Evolutionary conservation across 768 basidiomycete species (phyloP).

Genomic region (Calvatia gigantea): DNA sequence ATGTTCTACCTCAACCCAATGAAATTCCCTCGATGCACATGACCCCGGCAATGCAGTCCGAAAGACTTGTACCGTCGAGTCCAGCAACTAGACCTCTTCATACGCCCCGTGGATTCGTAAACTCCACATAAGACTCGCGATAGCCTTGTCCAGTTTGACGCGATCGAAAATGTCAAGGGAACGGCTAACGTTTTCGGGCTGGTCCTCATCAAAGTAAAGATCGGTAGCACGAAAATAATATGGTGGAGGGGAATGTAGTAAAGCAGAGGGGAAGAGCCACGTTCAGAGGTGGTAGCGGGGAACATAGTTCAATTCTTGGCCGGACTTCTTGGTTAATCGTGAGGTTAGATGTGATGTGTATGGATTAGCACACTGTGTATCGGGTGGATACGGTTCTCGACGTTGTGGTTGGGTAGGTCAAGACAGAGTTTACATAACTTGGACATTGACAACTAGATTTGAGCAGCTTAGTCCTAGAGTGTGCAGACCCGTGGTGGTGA

Average conservation of each 20-base stretch:
- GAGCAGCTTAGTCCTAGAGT: background rate
- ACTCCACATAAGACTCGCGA: constrained; percentile 56
- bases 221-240: constrained; percentile 67
- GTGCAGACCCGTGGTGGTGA: background rate
- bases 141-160: constrained; percentile 57
- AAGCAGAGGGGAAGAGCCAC: constrained; percentile 63
- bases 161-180: constrained; percentile 67
- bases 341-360: background rate
- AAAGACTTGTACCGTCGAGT: constrained; percentile 61
- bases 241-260: constrained; percentile 55
- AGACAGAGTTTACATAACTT: constrained; percentile 53
- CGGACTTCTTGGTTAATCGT: constrained; percentile 48
- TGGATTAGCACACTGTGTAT: constrained; percentile 36
- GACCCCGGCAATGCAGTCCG: constrained; percentile 61
- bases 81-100: constrained; percentile 65
- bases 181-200: constrained; percentile 49
- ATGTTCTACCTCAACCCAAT: constrained; percentile 76
- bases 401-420: constrained; percentile 55
- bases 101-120: constrained; percentile 67
- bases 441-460: constrained; percentile 49
- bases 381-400: constrained; percentile 47
- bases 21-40: constrained; percentile 56
- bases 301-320: constrained; percentile 59
- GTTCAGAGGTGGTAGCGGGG: constrained; percentile 66
- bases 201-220: constrained; percentile 64